Evolutionary conservation across 345 rosid species (phyloP).

Genomic region (Acer yangbiense): DNA sequence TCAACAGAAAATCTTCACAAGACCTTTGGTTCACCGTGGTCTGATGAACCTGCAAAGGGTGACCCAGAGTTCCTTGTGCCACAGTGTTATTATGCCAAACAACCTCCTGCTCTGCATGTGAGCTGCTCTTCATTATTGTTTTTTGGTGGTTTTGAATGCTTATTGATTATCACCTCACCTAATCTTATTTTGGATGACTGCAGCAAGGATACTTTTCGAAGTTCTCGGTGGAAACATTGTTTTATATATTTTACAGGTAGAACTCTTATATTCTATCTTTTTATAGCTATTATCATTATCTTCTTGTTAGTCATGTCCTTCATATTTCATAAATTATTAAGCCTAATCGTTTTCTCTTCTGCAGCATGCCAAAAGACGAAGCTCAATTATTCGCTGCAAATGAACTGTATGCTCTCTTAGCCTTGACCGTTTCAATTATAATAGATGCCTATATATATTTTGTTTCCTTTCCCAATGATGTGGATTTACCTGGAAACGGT

Average conservation of each 20-base stretch:
- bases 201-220: constrained; percentile 87
- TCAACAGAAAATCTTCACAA: constrained; percentile 90
- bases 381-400: constrained; percentile 90
- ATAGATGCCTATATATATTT: background rate
- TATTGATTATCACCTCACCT: background rate
- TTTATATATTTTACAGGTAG: constrained; percentile 92
- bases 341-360: constrained; percentile 19
- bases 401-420: constrained; percentile 74
- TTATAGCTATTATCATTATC: background rate
- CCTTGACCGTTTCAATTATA: constrained; percentile 3
- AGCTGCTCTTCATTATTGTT: constrained; percentile 23
- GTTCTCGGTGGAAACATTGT: constrained; percentile 72
- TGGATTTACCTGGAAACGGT: background rate
- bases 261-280: constrained; percentile 6
- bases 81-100: constrained; percentile 86
- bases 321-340: background rate
- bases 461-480: background rate
- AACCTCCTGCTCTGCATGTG: constrained; percentile 80
- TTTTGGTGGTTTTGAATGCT: background rate
- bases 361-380: constrained; percentile 99
- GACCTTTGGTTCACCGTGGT: constrained; percentile 99
- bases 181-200: constrained; percentile 30
- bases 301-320: background rate
- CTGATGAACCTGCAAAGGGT: constrained; percentile 92
- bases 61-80: constrained; percentile 94